These are phyloP conservation scores for Zasmidium cellare DNA, from an alignment of 2,329 filamentous ascomycete species.

Conservation along the genomic window DNA sequence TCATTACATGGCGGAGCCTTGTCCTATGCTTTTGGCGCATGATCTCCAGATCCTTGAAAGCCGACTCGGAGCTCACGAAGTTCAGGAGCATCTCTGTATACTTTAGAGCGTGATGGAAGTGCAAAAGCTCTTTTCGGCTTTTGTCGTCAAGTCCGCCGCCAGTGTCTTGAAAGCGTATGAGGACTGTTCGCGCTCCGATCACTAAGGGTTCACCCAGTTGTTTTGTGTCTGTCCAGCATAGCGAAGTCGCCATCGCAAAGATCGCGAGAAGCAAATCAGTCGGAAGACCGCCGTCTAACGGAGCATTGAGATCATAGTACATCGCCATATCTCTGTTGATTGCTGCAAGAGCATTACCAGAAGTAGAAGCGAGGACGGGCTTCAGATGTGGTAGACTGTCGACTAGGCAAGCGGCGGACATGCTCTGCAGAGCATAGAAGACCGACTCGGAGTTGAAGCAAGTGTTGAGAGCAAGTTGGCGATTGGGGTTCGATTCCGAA, in stretches of 20 bases:
- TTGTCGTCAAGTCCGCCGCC: background rate
- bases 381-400: slow-evolving; percentile 18
- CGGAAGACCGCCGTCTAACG: slow-evolving; percentile 6
- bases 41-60: background rate
- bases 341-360: background rate
- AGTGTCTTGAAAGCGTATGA: background rate
- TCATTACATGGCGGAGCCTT: background rate
- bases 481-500: slow-evolving; percentile 17
- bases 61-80: background rate
- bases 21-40: background rate
- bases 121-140: background rate
- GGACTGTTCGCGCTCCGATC: slow-evolving; percentile 9
- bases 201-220: slow-evolving; percentile 15
- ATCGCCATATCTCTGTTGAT: background rate
- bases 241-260: slow-evolving; percentile 19
- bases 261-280: slow-evolving; percentile 18
- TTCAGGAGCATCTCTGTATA: slow-evolving; percentile 3
- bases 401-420: slow-evolving; percentile 17
- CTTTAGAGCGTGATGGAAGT: slow-evolving; percentile 1
- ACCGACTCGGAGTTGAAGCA: slow-evolving; percentile 17
- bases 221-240: slow-evolving; percentile 16
- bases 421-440: slow-evolving; percentile 16
- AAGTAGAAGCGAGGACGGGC: background rate
- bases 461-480: slow-evolving; percentile 14
- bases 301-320: background rate